These are phyloP conservation scores for Plasmodium reichenowi DNA, from an alignment of 169 alveolate genomes.

Conservation along the genomic window DNA sequence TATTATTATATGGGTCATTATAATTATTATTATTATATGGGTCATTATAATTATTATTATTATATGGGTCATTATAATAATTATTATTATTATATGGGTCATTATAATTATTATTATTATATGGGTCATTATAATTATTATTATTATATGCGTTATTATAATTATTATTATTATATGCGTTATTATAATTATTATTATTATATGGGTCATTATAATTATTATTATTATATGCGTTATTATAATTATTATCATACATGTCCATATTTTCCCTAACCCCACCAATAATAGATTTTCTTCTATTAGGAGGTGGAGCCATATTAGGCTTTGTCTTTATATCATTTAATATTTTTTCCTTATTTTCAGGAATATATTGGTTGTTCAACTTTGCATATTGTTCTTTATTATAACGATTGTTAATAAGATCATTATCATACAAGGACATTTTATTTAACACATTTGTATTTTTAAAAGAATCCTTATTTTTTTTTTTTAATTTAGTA, in stretches of 20 bases:
- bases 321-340: conserved; percentile 37
- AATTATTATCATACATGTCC: no score
- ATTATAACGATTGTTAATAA: neutral
- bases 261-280: no score
- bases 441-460: conserved; percentile 27
- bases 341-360: conserved; percentile 16
- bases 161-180: neutral
- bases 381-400: conserved; percentile 8
- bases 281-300: no score
- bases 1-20: neutral
- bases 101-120: neutral
- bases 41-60: neutral
- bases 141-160: neutral
- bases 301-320: conserved; percentile 26
- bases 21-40: no score
- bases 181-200: neutral
- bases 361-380: conserved; percentile 50
- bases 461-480: conserved; percentile 26
- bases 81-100: neutral
- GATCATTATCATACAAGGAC: neutral
- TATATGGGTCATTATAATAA: neutral
- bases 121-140: neutral
- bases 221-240: neutral
- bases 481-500: conserved; percentile 53
- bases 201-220: neutral